Percentiles rank a stretch among this genome's conserved stretches.
phyloP scores from a whole-genome alignment of 2,329 filamentous ascomycete genomes.

The Hypoxylon sp. region DNA sequence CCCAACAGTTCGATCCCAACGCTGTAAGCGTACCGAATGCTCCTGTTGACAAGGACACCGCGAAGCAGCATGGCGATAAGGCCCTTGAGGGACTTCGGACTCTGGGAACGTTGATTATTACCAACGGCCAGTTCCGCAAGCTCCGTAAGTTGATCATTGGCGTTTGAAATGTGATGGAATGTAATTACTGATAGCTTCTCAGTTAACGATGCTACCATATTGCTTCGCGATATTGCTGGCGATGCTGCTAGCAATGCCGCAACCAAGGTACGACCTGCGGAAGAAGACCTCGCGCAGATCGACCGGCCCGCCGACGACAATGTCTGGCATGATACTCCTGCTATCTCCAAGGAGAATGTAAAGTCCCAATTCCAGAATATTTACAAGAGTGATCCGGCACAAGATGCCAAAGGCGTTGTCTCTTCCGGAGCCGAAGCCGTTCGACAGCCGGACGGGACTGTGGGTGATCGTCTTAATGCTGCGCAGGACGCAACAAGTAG shows the following conservation, averaged over 20 bases:
- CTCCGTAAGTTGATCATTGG: constrained; percentile 72
- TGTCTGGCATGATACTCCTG: constrained; percentile 90
- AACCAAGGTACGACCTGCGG: constrained; percentile 79
- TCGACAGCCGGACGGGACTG: constrained; percentile 49
- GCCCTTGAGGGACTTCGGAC: constrained; percentile 89
- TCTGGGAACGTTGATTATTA: constrained; percentile 89
- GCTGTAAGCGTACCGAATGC: constrained; percentile 73
- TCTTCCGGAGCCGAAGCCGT: constrained; percentile 63
- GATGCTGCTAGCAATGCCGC: constrained; percentile 89
- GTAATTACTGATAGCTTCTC: background rate
- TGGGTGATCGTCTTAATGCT: constrained; percentile 50
- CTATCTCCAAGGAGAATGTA: constrained; percentile 78
- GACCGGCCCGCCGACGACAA: constrained; percentile 91
- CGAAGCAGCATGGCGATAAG: constrained; percentile 86
- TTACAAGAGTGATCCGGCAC: constrained; percentile 68
- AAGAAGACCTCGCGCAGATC: constrained; percentile 82
- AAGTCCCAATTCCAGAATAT: constrained; percentile 77
- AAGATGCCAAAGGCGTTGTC: constrained; percentile 74
- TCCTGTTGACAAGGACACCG: constrained; percentile 81
- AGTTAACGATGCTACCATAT: constrained; percentile 83
- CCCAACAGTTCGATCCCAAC: constrained; percentile 78
- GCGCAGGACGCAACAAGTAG: constrained; percentile 51
- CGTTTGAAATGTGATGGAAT: background rate
- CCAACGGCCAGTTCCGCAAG: constrained; percentile 97
- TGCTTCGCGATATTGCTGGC: constrained; percentile 91